Base-by-base conservation (phyloP, 768 basidiomycete genomes). In the Pleurotus giganteus region DNA sequence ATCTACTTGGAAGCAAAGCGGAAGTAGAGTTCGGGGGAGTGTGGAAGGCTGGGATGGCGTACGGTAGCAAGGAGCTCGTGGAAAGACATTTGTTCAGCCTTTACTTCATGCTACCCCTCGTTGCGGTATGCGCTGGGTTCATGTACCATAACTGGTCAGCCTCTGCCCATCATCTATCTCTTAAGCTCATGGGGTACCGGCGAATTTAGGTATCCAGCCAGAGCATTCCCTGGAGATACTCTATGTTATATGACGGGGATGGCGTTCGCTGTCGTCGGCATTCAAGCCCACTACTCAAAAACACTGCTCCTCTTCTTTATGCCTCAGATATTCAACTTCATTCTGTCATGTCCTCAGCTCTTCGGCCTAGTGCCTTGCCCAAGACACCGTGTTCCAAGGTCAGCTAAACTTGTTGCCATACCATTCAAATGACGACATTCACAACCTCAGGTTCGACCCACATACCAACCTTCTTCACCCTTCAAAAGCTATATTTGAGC, bases 201-300 rank as follows among this genome's bases (percentile, higher is more conserved):
- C 12, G 47, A 21, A 31, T 50, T 11, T 63, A 98, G 96, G 94
- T 98, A 96, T 67, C 97, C 97, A 4, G 94, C 97, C 8, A 81
- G 89, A 19, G 93, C 83, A 0, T 99, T 98, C 66, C 91, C 94
- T 0, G 97, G 97, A 2, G 97, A 99, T 68, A 99, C 97, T 3
- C 79, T 99, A 27, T 99, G 97, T 70, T 99, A 99, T 73, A 86
- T 98, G 36, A 85, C 94, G 0, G 97, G 97, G 57, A 99, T 99
- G 97, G 93, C 97, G 3, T 98, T 99, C 67, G 89, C 97, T 0
- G 95, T 97, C 7, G 94, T 96, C 28, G 95, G 94, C 21, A 98
- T 99, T 58, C 92, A 97, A 64, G 94, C 90, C 0, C 97, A 99
- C 69, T 98, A 94, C 70, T 93, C 92, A 51, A 99, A 99, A 72